phyloP scores from a whole-genome alignment of 2,329 filamentous ascomycete genomes.

The Blastomyces percursus region DNA sequence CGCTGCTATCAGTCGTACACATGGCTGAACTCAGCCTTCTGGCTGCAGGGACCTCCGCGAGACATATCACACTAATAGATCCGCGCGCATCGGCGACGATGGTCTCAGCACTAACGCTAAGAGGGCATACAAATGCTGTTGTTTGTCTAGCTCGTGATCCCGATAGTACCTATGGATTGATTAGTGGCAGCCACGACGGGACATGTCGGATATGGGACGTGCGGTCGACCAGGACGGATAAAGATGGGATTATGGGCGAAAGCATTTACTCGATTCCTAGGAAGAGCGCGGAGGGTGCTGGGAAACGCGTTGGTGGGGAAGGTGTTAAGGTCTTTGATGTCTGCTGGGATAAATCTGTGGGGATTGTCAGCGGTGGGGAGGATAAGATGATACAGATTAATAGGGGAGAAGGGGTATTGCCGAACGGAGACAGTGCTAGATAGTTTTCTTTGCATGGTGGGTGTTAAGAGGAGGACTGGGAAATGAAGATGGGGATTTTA shows the following conservation, averaged over 20 bases:
- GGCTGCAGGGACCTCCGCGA: slow-evolving; percentile 67
- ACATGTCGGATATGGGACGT: slow-evolving; percentile 93
- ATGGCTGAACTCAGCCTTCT: slow-evolving; percentile 55
- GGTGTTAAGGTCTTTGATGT: slow-evolving; percentile 86
- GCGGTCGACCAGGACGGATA: slow-evolving; percentile 52
- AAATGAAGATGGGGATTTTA: neutral
- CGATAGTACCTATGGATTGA: slow-evolving; percentile 67
- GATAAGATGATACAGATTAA: slow-evolving; percentile 95
- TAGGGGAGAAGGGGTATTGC: slow-evolving; percentile 45
- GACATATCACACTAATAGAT: slow-evolving; percentile 88
- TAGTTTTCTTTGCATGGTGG: slow-evolving; percentile 14
- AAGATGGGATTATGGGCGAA: slow-evolving; percentile 51
- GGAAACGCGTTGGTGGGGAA: slow-evolving; percentile 59
- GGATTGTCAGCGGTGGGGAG: slow-evolving; percentile 84
- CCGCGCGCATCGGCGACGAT: slow-evolving; percentile 66
- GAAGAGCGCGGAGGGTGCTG: slow-evolving; percentile 56
- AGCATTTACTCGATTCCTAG: slow-evolving; percentile 68
- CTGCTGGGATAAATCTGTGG: slow-evolving; percentile 72
- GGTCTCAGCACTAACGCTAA: slow-evolving; percentile 78
- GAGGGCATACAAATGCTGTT: slow-evolving; percentile 71
- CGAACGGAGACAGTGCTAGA: slow-evolving; percentile 20
- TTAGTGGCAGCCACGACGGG: slow-evolving; percentile 83
- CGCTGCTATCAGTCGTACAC: slow-evolving; percentile 67
- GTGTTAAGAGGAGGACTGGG: neutral
- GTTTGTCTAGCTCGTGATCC: slow-evolving; percentile 50